Base-by-base conservation (phyloP, 1,284 basidiomycete genomes). In the Ceratobasidium sp. region DNA sequence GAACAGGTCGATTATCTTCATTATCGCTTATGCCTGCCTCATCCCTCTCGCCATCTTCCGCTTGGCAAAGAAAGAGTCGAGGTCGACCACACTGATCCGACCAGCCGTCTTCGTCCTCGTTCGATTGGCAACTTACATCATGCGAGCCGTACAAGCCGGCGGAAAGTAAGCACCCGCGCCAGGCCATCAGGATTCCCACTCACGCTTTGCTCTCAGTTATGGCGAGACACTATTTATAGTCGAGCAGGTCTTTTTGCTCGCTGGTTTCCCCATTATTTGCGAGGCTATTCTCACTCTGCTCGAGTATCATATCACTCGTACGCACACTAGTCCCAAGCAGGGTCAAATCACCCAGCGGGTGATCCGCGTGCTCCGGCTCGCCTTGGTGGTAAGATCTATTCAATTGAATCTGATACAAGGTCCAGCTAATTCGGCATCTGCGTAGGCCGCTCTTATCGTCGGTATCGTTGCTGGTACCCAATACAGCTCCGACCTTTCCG, bases 61-160 rank as follows among this genome's bases (percentile, higher is more conserved):
- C 13, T n/a, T 77, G 5, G 25, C 51, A 17, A 17, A 22, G 17
- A 74, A 54, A 29, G 34, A 17, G 0, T 73, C 79, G 0, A 79
- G 80, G 1, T 65, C 76, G 0, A 22, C 43, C 1, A n/a, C 77
- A 22, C 67, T 81, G 37, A 75, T 80, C 6, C 78, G 80, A 5
- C 80, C 79, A 0, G 37, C 75, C 44, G 51, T 80, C n/a, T 77
- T 81, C 34, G 40, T 78, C 8, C 1, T 67, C 25, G 29, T 74
- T 32, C 78, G 80, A 7, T 61, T 78, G 17, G 79, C 70, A 3
- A 80, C 80, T 0, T 80, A 75, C 46, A 52, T 79, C 34, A 73
- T 81, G 6, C 78, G 80, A 11, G 78, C 80, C 3, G n/a, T 80
- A 1, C 68, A 79, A 43, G 71, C 79, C 0, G 49, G 64, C 13